These are phyloP conservation scores for Candida piceae DNA, from an alignment of 805 yeast genomes.

Conservation along the genomic window DNA sequence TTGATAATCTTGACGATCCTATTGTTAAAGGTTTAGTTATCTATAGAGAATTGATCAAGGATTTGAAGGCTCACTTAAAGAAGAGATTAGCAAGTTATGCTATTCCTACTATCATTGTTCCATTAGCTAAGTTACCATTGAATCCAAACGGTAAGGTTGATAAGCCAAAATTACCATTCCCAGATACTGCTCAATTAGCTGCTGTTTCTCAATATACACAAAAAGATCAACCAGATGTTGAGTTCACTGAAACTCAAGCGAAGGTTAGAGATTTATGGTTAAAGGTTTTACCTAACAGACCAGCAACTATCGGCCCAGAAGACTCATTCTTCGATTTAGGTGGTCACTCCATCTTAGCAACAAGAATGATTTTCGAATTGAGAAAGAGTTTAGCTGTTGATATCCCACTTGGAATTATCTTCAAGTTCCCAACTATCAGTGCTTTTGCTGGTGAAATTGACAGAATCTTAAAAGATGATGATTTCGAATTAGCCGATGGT, in stretches of 20 bases:
- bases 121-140: slow-evolving; percentile 78
- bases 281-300: slow-evolving; percentile 76
- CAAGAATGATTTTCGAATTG: slow-evolving; percentile 91
- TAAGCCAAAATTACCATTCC: slow-evolving; percentile 94
- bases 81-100: slow-evolving; percentile 91
- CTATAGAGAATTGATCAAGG: slow-evolving; percentile 71
- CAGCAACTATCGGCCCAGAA: slow-evolving; percentile 66
- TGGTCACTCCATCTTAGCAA: slow-evolving; percentile 95
- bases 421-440: slow-evolving; percentile 81
- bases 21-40: slow-evolving; percentile 75
- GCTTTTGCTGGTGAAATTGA: slow-evolving; percentile 73
- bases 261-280: slow-evolving; percentile 81
- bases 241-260: slow-evolving; percentile 60
- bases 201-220: slow-evolving; percentile 57
- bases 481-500: slow-evolving; percentile 37
- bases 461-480: slow-evolving; percentile 45
- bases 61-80: slow-evolving; percentile 76
- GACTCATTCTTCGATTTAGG: slow-evolving; percentile 97
- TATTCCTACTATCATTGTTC: slow-evolving; percentile 87
- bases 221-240: slow-evolving; percentile 40
- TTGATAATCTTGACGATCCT: slow-evolving; percentile 50
- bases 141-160: slow-evolving; percentile 99
- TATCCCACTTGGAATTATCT: slow-evolving; percentile 84
- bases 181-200: slow-evolving; percentile 80
- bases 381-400: slow-evolving; percentile 75